Evolutionary conservation across 2,329 filamentous ascomycete genomes (phyloP).

Genomic region (Trichoderma breve): DNA sequence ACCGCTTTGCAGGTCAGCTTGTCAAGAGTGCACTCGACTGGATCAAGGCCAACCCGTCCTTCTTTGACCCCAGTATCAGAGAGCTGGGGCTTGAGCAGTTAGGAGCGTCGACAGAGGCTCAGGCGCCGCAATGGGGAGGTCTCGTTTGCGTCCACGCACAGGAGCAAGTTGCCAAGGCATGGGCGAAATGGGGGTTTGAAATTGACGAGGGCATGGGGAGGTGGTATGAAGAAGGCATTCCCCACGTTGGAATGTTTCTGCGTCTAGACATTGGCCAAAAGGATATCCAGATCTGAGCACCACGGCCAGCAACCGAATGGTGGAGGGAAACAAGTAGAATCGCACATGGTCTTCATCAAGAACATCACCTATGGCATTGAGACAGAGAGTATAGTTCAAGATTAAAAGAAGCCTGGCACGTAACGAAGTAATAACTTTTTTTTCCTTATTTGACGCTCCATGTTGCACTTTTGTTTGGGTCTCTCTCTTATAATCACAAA

Average conservation of each 20-base stretch:
- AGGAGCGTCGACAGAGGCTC: conserved; percentile 37
- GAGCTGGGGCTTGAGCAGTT: conserved; percentile 45
- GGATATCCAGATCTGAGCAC: conserved; percentile 27
- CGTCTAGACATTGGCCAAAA: conserved; percentile 41
- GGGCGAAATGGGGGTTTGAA: conserved; percentile 70
- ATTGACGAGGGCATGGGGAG: conserved; percentile 69
- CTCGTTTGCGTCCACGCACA: conserved; percentile 80
- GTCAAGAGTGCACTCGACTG: conserved; percentile 68
- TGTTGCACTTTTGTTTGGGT: conserved; percentile 14
- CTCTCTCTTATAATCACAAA: conserved; percentile 15
- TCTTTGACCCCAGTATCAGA: conserved; percentile 51
- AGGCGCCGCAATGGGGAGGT: conserved; percentile 66
- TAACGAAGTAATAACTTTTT: not conserved
- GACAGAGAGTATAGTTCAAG: not conserved
- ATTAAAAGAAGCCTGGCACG: not conserved
- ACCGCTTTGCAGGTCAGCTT: conserved; percentile 62
- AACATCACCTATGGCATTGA: not conserved
- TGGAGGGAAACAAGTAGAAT: not conserved
- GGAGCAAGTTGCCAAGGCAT: conserved; percentile 60
- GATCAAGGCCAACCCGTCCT: conserved; percentile 58
- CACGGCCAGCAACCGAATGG: not conserved
- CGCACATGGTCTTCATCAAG: not conserved
- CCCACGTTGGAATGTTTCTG: conserved; percentile 79
- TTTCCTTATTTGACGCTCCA: conserved; percentile 15
- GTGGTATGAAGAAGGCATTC: conserved; percentile 83